Conservation (phyloP, 176 grass and related monocot genomes). For the Chrysopogon serrulatus region DNA sequence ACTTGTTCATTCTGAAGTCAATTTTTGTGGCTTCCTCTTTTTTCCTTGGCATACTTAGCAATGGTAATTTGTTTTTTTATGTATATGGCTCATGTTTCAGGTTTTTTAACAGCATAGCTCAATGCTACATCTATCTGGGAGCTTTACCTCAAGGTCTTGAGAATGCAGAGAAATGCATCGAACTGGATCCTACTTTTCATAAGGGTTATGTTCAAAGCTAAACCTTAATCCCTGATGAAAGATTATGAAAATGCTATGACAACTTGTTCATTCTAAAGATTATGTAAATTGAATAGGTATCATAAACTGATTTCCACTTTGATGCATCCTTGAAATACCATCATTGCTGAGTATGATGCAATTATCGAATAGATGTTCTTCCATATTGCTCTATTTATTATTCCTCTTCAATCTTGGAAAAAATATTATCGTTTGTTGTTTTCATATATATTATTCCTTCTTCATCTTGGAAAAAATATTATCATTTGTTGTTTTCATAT, state of each 20-base stretch:
- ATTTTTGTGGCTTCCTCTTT: neutral
- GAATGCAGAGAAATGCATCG: slow-evolving; percentile 55
- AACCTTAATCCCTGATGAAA: slow-evolving; percentile 21
- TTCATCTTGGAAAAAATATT: too few species aligned
- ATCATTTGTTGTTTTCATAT: too few species aligned
- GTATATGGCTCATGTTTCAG: slow-evolving; percentile 11
- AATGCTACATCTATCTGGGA: slow-evolving; percentile 34
- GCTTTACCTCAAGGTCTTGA: slow-evolving; percentile 43
- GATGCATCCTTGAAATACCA: too few species aligned
- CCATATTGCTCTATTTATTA: too few species aligned
- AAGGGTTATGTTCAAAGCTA: slow-evolving; percentile 52
- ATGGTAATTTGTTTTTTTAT: neutral
- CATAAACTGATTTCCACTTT: too few species aligned
- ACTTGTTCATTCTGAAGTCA: neutral
- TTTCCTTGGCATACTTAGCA: neutral
- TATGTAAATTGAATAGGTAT: too few species aligned
- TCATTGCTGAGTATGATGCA: too few species aligned
- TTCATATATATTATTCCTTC: too few species aligned
- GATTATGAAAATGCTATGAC: slow-evolving; percentile 37
- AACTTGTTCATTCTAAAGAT: too few species aligned
- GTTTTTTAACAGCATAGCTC: slow-evolving; percentile 37
- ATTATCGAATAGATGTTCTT: too few species aligned
- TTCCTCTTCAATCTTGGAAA: too few species aligned
- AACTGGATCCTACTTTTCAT: slow-evolving; percentile 41
- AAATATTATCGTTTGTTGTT: too few species aligned